Percentiles rank a stretch among this genome's conserved stretches.
phyloP scores from a whole-genome alignment of 768 basidiomycete species.

The Lyophyllum shimeji region DNA sequence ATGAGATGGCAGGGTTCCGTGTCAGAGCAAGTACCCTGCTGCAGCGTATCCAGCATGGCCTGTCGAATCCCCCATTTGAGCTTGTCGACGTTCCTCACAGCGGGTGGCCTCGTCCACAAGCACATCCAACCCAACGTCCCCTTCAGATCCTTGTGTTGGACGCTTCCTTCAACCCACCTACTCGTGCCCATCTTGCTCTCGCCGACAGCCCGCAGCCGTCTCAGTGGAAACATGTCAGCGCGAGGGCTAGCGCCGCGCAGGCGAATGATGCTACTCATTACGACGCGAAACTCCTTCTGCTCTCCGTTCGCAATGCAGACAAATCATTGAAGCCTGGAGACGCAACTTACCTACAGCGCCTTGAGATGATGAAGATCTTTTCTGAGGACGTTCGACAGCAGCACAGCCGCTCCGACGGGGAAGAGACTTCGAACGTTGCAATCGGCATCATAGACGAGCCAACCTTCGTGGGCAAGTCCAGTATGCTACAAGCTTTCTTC shows the following conservation, averaged over 20 bases:
- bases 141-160: conserved; percentile 70
- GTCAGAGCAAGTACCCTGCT: conserved; percentile 19
- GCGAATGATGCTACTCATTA: conserved; percentile 31
- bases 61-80: conserved; percentile 47
- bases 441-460: conserved; percentile 86
- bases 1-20: conserved; percentile 6
- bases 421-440: conserved; percentile 51
- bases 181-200: conserved; percentile 79
- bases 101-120: conserved; percentile 61
- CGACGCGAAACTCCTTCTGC: conserved; percentile 74
- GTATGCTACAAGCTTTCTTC: conserved; percentile 53
- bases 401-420: conserved; percentile 6
- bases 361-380: conserved; percentile 85
- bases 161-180: conserved; percentile 93
- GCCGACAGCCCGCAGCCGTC: conserved; percentile 43
- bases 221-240: not conserved
- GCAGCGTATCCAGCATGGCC: conserved; percentile 42
- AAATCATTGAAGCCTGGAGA: conserved; percentile 72
- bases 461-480: conserved; percentile 83
- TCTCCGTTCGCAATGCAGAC: conserved; percentile 87
- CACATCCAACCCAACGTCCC: conserved; percentile 4
- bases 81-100: conserved; percentile 59
- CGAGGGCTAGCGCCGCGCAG: not conserved
- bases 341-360: conserved; percentile 71
- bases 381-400: conserved; percentile 41